A percentile compares a stretch with the other conserved stretches of the same genome.
These are phyloP conservation scores for Cercospora brassicicola DNA, from an alignment of 2,329 filamentous ascomycete species.

Conservation along the genomic window DNA sequence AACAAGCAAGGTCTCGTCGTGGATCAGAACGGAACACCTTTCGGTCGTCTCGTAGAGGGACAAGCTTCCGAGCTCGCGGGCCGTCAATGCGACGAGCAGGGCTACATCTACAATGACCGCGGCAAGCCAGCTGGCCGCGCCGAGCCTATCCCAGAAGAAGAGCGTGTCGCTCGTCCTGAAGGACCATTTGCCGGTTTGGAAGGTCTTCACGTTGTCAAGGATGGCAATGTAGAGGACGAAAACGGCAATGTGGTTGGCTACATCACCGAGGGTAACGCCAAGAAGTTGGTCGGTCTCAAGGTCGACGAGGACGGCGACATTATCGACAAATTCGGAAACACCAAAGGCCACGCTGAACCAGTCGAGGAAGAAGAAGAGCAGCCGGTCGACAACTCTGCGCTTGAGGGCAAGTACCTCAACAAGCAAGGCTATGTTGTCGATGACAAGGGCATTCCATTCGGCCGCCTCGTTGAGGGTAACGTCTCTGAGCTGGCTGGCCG, in stretches of 20 bases:
- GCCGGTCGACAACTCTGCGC: slow-evolving; percentile 53
- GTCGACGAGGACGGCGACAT: slow-evolving; percentile 84
- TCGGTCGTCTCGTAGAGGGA: slow-evolving; percentile 58
- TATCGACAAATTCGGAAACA: slow-evolving; percentile 69
- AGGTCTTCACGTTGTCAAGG: slow-evolving; percentile 66
- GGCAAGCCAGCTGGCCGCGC: slow-evolving; percentile 59
- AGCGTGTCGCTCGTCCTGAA: slow-evolving; percentile 58
- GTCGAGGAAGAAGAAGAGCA: slow-evolving; percentile 46
- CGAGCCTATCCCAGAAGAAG: slow-evolving; percentile 58
- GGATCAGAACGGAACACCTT: slow-evolving; percentile 53
- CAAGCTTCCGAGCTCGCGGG: slow-evolving; percentile 58
- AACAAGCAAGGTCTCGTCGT: slow-evolving; percentile 63
- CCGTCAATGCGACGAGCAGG: slow-evolving; percentile 56
- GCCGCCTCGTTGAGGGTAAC: slow-evolving; percentile 58
- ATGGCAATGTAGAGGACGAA: slow-evolving; percentile 72
- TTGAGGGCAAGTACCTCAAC: slow-evolving; percentile 58
- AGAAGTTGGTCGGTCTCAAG: slow-evolving; percentile 68
- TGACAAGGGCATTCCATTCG: slow-evolving; percentile 56
- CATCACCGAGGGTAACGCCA: slow-evolving; percentile 68
- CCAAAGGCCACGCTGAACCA: slow-evolving; percentile 62
- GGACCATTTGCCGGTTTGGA: slow-evolving; percentile 68
- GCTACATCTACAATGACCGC: slow-evolving; percentile 57
- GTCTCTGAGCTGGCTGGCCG: slow-evolving; percentile 58
- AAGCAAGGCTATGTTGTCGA: slow-evolving; percentile 61
- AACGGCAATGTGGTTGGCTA: slow-evolving; percentile 75